Evolutionary conservation across 495 filamentous ascomycete species (phyloP).

Genomic region (Podospora tetraspora): DNA sequence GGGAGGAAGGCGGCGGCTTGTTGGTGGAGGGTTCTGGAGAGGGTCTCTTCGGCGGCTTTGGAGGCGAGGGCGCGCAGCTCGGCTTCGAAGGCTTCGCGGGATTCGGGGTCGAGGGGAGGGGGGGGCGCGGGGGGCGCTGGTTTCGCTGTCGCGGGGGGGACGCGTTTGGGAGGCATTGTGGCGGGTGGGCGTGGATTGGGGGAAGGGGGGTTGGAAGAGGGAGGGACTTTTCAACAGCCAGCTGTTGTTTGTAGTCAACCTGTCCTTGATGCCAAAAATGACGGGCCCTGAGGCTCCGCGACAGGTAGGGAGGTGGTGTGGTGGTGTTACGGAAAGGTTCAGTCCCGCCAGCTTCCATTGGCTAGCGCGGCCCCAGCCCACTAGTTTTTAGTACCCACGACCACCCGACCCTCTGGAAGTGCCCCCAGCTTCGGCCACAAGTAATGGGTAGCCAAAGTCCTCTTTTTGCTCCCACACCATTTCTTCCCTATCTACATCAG

Average conservation of each 20-base stretch:
- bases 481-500: too few relatives aligned
- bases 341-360: too few relatives aligned
- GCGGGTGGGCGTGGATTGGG: background rate
- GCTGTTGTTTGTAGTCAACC: background rate
- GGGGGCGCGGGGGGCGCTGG: background rate
- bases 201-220: background rate
- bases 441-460: too few relatives aligned
- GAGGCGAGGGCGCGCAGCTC: constrained; percentile 46
- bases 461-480: too few relatives aligned
- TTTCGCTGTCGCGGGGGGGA: background rate
- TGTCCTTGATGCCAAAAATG: background rate
- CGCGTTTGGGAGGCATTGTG: constrained; percentile 13
- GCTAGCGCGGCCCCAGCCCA: too few relatives aligned
- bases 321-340: background rate
- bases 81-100: constrained; percentile 42
- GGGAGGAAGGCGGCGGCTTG: constrained; percentile 40
- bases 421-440: too few relatives aligned
- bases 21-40: constrained; percentile 27
- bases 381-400: too few relatives aligned
- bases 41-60: constrained; percentile 46
- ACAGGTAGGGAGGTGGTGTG: background rate
- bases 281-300: background rate
- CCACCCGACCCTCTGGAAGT: too few relatives aligned
- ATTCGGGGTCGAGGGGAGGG: constrained; percentile 20
- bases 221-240: background rate